These are phyloP conservation scores for Arctium minus DNA, from an alignment of 129 eudicot genomes.

Conservation along the genomic window DNA sequence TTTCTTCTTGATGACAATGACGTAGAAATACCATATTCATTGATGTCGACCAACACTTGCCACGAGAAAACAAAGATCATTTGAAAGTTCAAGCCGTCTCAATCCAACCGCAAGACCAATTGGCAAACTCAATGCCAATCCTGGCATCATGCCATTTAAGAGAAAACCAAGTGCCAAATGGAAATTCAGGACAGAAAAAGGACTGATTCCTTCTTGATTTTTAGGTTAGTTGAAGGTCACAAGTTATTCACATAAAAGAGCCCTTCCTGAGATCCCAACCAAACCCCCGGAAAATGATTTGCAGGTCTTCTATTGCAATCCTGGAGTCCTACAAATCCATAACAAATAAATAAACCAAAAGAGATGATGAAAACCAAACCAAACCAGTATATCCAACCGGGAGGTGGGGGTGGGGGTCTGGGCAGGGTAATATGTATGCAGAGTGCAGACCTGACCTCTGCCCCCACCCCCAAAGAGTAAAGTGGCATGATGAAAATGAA, in stretches of 20 bases:
- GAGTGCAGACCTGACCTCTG: not conserved
- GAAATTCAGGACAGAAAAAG: not conserved
- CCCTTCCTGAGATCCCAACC: constrained; percentile 82
- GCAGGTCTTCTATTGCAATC: constrained; percentile 9
- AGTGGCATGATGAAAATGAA: not conserved
- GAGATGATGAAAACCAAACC: not conserved
- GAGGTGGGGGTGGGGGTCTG: not conserved
- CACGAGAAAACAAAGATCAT: not conserved
- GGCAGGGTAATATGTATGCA: not conserved
- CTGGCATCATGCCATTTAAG: not conserved
- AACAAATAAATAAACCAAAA: not conserved
- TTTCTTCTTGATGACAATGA: not conserved
- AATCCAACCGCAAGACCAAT: not conserved
- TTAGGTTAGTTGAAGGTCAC: constrained; percentile 14
- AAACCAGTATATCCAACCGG: not conserved
- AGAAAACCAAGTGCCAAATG: not conserved
- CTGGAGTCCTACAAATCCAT: not conserved
- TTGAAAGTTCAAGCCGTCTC: not conserved
- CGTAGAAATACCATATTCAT: not conserved
- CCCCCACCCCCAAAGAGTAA: not conserved
- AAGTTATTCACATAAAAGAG: constrained; percentile 44
- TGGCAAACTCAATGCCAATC: not conserved
- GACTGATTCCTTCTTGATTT: not conserved
- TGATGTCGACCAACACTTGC: not conserved
- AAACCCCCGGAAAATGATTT: constrained; percentile 40